Conservation (phyloP, 768 basidiomycete species). For the Mycena albidolilacea region DNA sequence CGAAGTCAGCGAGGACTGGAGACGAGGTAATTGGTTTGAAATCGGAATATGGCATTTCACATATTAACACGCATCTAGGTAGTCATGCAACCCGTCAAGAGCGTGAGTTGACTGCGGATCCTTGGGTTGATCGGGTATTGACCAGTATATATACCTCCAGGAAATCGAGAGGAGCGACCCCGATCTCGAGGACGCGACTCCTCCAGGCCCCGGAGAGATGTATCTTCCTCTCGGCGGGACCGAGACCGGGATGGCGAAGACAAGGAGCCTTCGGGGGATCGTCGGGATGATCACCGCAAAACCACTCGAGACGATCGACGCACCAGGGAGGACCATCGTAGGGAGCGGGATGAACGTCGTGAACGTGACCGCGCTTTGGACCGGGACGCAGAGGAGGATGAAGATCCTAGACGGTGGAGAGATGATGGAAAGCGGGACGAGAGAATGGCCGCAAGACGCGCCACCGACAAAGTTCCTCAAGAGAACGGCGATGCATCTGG, state of each 20-base stretch:
- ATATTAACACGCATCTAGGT: conserved; percentile 62
- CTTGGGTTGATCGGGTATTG: conserved; percentile 8
- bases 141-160: conserved; percentile 64
- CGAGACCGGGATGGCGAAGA: conserved; percentile 63
- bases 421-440: conserved; percentile 90
- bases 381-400: conserved; percentile 61
- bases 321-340: conserved; percentile 57
- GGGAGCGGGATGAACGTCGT: conserved; percentile 45
- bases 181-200: conserved; percentile 77
- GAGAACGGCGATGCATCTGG: conserved; percentile 60
- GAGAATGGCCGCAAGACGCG: conserved; percentile 74
- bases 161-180: conserved; percentile 75
- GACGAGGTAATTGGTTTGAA: conserved; percentile 70
- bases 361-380: conserved; percentile 55
- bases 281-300: conserved; percentile 55
- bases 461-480: conserved; percentile 57
- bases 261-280: conserved; percentile 47
- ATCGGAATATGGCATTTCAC: conserved; percentile 44
- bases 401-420: conserved; percentile 84
- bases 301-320: conserved; percentile 40
- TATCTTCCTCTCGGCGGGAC: conserved; percentile 68
- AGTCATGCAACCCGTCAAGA: conserved; percentile 67
- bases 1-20: conserved; percentile 88
- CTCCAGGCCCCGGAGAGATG: conserved; percentile 72
- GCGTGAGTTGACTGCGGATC: conserved; percentile 56